Base-by-base conservation (phyloP, 257 asterid species). In the Cruciata laevipes region DNA sequence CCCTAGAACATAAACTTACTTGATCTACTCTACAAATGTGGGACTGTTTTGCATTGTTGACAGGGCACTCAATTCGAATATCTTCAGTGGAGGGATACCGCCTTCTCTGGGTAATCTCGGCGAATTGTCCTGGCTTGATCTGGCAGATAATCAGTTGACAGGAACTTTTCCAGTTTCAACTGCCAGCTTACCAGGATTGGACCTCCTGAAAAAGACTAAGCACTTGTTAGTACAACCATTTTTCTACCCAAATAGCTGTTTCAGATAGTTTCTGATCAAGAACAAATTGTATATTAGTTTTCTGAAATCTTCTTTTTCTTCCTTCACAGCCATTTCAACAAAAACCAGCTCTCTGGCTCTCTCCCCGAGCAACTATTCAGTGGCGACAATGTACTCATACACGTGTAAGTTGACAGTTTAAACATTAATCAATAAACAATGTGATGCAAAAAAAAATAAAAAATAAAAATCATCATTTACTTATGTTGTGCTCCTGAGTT, bases 51-150 rank as follows among this genome's bases (percentile, higher is more conserved):
- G 23, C 40, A 68, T 49, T 64, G 52, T 71, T 66, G 67, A 65
- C 85, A 93, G 98, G 67, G 98, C 98, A 30, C 87, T 93, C 71
- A 93, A 93, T 79, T 83, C 95, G 0, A 93, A 93, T 65, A 93
- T 88, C 87, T 86, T 93, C 66, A 88, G 88, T 0, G 98, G 97
- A 12, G 89, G 51, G 58, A 93, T 93, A 70, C 99, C 99, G 10
- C 84, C 83, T n/a, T 82, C 96, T 58, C 77, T 93, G 58, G 99
- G 97, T 6, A 90, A 83, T 75, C 95, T 93, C 66, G 82, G 87
- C 20, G 84, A 88, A 78, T 82, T 93, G 61, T 90, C 90, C 40
- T 93, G 99, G 99, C 86, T 93, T 44, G 99, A 93, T 67, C 76
- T 93, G 68, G 96, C 99, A 1, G 94, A 90, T 61, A 93, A 93